Evolutionary conservation across 768 basidiomycete species (phyloP).

Genomic region (Dioszegia crocea): DNA sequence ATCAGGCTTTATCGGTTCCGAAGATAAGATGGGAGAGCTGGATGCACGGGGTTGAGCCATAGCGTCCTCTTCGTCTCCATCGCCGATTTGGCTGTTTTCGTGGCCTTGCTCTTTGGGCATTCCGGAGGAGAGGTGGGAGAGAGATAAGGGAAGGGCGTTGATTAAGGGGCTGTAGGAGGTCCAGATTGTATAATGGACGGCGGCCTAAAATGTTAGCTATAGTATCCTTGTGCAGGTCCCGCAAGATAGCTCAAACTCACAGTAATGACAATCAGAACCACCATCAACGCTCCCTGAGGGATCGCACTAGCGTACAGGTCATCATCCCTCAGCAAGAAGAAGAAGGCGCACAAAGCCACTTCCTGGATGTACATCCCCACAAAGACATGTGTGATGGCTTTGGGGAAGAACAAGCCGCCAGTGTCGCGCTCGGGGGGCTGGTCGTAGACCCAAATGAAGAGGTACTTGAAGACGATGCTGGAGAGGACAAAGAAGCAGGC

Average conservation of each 20-base stretch:
- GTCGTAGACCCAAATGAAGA: slow-evolving; percentile 71
- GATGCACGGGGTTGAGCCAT: slow-evolving; percentile 23
- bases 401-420: slow-evolving; percentile 92
- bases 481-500: slow-evolving; percentile 76
- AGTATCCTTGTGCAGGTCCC: not conserved
- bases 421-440: slow-evolving; percentile 69
- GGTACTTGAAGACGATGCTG: slow-evolving; percentile 74
- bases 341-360: slow-evolving; percentile 75
- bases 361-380: slow-evolving; percentile 91
- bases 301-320: slow-evolving; percentile 59
- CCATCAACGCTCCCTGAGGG: slow-evolving; percentile 74
- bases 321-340: slow-evolving; percentile 74
- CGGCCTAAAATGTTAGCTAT: slow-evolving; percentile 53
- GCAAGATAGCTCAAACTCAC: slow-evolving; percentile 59
- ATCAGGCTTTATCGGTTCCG: not conserved
- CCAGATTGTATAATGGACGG: slow-evolving; percentile 69
- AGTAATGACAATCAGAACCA: slow-evolving; percentile 77
- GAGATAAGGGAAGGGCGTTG: slow-evolving; percentile 68
- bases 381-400: slow-evolving; percentile 86
- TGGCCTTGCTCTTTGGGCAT: slow-evolving; percentile 42
- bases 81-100: slow-evolving; percentile 30
- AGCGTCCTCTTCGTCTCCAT: slow-evolving; percentile 30
- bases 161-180: slow-evolving; percentile 76
- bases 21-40: not conserved
- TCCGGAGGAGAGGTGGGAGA: slow-evolving; percentile 66